Base-by-base conservation (phyloP, 1,284 basidiomycete species). In the Coniferiporia sulphurascens region DNA sequence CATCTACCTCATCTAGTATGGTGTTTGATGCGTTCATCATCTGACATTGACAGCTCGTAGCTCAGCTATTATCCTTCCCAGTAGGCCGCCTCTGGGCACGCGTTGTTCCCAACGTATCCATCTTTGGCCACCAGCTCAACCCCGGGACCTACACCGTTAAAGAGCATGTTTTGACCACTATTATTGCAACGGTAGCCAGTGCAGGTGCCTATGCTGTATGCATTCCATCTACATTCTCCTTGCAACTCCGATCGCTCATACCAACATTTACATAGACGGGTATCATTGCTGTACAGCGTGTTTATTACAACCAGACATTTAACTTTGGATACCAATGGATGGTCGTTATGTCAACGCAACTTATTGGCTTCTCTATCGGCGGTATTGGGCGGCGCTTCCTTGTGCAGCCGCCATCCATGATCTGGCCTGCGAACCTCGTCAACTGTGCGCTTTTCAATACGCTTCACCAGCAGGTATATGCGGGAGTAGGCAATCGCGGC, bases 371-470 rank as follows among this genome's bases (percentile, higher is more conserved):
- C 63, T 72, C 74, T 43, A 66, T 76, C 19, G 74, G 74, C 21
- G 76, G 74, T 34, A 66, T 77, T 13, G 60, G 60, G 41, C 68
- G 74, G 34, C 66, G 70, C 44, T 76, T 73, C 68, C 61, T 77
- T 34, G 73, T 77, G 38, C 74, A 69, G 59, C 76, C 75, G 4
- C 63, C 62, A 12, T 69, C 64, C 45, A 70, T 69, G 61, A 70
- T 84, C 63, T 84, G 83, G 83, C 82, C 82, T 0, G 71, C 73
- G 35, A 79, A 78, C 54, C 72, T 85, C 3, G 79, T 83, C 10
- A 72, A 68, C 32, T 78, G 78, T 55, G 80, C 82, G 0, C 70
- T 84, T 53, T 79, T 84, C 65, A 84, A 83, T 57, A 82, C 81
- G 6, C 71, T 83, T 1, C 82, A 83, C 63, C 80, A 80, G 3